Percentiles rank a stretch among this genome's conserved stretches.
These are phyloP conservation scores for Apiotrichum porosum DNA, from an alignment of 1,284 basidiomycete species.

Conservation along the genomic window DNA sequence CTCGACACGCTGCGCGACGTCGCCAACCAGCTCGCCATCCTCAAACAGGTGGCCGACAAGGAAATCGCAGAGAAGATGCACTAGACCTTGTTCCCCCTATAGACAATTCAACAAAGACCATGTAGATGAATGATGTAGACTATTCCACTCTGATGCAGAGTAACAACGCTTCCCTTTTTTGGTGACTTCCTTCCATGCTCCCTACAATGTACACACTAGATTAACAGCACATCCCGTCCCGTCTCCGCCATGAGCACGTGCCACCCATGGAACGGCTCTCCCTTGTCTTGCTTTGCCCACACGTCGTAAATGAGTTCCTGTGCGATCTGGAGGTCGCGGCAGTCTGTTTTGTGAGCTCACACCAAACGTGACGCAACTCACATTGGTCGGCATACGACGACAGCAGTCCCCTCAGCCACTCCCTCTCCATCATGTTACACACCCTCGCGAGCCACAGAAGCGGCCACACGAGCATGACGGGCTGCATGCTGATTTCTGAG, in stretches of 20 bases:
- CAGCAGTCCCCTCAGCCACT: neutral
- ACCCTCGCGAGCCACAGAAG: slow-evolving; percentile 7
- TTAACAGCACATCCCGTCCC: neutral
- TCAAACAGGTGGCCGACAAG: slow-evolving; percentile 46
- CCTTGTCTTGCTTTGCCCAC: neutral
- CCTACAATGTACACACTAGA: too few relatives aligned
- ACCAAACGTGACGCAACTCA: neutral
- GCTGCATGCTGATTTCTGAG: slow-evolving; percentile 18
- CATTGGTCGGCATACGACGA: neutral
- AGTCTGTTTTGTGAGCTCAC: slow-evolving; percentile 2
- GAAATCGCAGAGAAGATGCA: slow-evolving; percentile 36
- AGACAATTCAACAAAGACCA: neutral
- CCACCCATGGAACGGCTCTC: neutral
- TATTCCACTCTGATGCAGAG: too few relatives aligned
- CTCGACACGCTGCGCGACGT: slow-evolving; percentile 45
- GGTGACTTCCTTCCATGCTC: too few relatives aligned
- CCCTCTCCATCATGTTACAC: neutral
- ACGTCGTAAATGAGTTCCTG: neutral
- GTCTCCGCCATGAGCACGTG: slow-evolving; percentile 21
- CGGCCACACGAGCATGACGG: slow-evolving; percentile 23
- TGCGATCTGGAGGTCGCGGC: slow-evolving; percentile 1
- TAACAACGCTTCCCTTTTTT: too few relatives aligned
- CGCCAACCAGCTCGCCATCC: slow-evolving; percentile 45
- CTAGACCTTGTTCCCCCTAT: neutral
- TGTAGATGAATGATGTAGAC: neutral